Evolutionary conservation across 2,329 filamentous ascomycete species (phyloP), one percentile per base, ranked within the genome.

Genomic region (Phyllosticta citriasiana): DNA sequence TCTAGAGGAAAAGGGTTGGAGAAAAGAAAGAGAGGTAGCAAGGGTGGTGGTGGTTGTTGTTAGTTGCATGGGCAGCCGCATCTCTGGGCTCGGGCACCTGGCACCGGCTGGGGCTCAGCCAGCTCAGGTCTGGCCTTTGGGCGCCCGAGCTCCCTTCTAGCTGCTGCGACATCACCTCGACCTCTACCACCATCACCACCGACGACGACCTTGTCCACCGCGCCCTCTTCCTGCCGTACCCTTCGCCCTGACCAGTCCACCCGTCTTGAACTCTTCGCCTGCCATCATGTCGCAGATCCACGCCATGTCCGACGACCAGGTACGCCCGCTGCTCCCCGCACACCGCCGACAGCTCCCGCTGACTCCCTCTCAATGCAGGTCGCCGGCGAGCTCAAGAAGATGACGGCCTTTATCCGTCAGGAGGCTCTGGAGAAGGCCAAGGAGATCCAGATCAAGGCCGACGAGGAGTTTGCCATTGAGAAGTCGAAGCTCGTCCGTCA

Each of bases 321-420:
- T 94, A 84, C 72, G 74, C 57, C 63, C 53, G 65, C 60, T 63
- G 59, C 63, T 57, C 61, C 55, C 53, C 62, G 60, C 64, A 64
- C 25, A 12, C 55, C 47, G 53, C 56, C 62, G 63, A 62, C 67
- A 65, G 65, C 69, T 71, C 67, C 63, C 56, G 61, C 61, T 66
- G 65, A 63, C 64, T 63, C 61, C n/a, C 25, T 51, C 33, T 58
- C 53, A 57, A 63, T 62, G 58, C 75, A 97, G 91, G 94, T 99
- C 83, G 87, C 89, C 79, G 87, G 90, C 79, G 94, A 99, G 86
- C 89, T 99, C 79, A 92, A 90, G 83, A 99, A 99, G 85, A 99
- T 99, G 94, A 97, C 94, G 63, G 93, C 92, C 74, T 99, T 99
- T 85, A 99, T 99, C 86, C 90, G 91, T 77, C 94, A 97, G 80